Conservation (phyloP, 768 basidiomycete species). For the Agaricus bisporus region DNA sequence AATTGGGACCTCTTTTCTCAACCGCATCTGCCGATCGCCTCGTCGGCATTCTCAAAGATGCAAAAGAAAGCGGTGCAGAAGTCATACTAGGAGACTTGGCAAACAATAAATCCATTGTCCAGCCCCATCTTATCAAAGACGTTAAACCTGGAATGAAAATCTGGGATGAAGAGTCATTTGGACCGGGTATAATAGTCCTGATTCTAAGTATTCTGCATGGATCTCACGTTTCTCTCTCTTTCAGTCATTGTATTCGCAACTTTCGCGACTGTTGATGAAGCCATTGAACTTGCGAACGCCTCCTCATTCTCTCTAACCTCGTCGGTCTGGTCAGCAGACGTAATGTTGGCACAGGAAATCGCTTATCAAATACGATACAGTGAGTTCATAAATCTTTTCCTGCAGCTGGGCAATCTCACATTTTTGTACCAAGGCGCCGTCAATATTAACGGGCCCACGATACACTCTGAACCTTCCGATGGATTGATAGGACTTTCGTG, state of each 20-base stretch:
- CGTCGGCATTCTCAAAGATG: conserved; percentile 37
- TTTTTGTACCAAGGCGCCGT: conserved; percentile 33
- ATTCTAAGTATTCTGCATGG: background rate
- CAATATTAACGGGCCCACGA: conserved; percentile 49
- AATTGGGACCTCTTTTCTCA: background rate
- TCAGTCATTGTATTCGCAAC: conserved; percentile 37
- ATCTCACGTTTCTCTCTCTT: background rate
- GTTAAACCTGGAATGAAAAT: conserved; percentile 42
- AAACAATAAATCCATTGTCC: conserved; percentile 33
- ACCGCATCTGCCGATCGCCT: conserved; percentile 32
- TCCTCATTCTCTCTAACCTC: conserved; percentile 39
- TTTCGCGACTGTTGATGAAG: conserved; percentile 45
- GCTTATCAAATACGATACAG: conserved; percentile 45
- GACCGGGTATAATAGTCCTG: conserved; percentile 34
- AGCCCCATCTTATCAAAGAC: conserved; percentile 45
- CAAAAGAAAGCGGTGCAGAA: conserved; percentile 36
- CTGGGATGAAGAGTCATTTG: conserved; percentile 58
- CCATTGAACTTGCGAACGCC: conserved; percentile 36
- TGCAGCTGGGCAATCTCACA: background rate
- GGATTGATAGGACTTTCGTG: conserved; percentile 42
- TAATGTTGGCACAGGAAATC: conserved; percentile 36
- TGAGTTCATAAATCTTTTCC: conserved; percentile 13
- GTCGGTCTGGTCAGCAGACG: conserved; percentile 45
- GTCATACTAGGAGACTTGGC: conserved; percentile 36
- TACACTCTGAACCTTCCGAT: conserved; percentile 36